phyloP scores from a whole-genome alignment of 306 rosid species.

The Rosa chinensis region DNA sequence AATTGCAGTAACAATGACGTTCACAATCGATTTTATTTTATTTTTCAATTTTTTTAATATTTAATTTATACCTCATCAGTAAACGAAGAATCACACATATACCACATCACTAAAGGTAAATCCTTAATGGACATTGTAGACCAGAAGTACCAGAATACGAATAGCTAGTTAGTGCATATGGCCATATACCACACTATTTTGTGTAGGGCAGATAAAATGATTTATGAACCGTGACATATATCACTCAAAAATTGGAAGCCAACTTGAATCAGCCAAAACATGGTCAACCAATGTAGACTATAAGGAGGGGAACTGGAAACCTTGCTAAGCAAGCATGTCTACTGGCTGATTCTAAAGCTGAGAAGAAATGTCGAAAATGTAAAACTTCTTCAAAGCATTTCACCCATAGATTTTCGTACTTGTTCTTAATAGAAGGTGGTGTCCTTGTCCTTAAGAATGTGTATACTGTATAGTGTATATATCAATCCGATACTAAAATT shows the following conservation, averaged over 20 bases:
- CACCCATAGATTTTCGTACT: not conserved
- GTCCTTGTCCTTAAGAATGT: not conserved
- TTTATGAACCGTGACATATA: not conserved
- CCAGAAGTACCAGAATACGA: not conserved
- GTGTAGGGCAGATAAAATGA: not conserved
- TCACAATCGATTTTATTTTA: too few species aligned
- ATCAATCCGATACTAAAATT: not conserved
- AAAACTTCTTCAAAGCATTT: not conserved
- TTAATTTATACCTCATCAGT: too few species aligned
- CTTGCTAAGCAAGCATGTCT: not conserved
- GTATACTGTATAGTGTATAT: not conserved
- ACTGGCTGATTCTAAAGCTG: not conserved
- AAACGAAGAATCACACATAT: too few species aligned
- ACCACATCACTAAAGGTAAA: not conserved
- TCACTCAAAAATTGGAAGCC: not conserved
- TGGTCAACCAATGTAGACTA: not conserved
- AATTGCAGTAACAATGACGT: too few species aligned
- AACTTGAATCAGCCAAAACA: not conserved
- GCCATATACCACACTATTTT: not conserved
- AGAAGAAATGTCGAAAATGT: not conserved
- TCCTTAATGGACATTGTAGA: not conserved
- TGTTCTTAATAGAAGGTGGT: not conserved
- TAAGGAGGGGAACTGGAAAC: not conserved
- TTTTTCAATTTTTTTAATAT: too few species aligned
- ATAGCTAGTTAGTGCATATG: not conserved